Evolutionary conservation across 225 moss, liverwort and hornwort species (phyloP), one percentile per base, ranked within the genome.

Genomic region (Polytrichum formosum): DNA sequence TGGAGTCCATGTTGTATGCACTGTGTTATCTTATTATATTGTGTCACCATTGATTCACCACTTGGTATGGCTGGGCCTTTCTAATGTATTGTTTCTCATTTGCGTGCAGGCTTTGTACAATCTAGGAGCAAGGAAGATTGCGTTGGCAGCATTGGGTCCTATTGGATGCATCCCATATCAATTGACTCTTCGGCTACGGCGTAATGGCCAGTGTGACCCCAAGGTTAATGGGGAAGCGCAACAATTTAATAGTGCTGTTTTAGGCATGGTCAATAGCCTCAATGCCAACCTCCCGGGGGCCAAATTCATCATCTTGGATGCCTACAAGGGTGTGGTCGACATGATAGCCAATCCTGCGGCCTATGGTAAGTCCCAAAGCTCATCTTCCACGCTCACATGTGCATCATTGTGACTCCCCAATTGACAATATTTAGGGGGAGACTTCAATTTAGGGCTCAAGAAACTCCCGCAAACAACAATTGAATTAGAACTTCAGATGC

Each of bases 111-210:
- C 58, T 6, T 26, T 93, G 4, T 84, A 88, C 72, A 72, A 62
- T n/a, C n/a, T 80, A 29, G 93, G 93, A 54, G 89, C 78, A 0
- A 80, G 91, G 0, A 85, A 73, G 55, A 27, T 88, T 21, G 74
- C 65, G 19, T 66, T 93, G 6, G 75, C 87, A 28, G 83, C 87
- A 6, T 31, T 93, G 0, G 91, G 75, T 1, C 91, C 93, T 5
- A 29, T 91, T 18, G 93, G 91, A 16, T 93, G 93, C 74, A 76
- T 77, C 54, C 93, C 93, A 1, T 82, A 78, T 72, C 85, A 89
- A 61, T 85, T 93, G 26, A 72, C 75, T 7, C 18, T 85, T 1
- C 58, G 64, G 6, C 0, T 55, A 5, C 59, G 69, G 64, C 29
- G 26, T 30, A 80, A 87, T 7, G 91, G 91, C 5, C 6, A 62